Base-by-base conservation (phyloP, 176 grass and related monocot species). In the Eremochloa ophiuroides region DNA sequence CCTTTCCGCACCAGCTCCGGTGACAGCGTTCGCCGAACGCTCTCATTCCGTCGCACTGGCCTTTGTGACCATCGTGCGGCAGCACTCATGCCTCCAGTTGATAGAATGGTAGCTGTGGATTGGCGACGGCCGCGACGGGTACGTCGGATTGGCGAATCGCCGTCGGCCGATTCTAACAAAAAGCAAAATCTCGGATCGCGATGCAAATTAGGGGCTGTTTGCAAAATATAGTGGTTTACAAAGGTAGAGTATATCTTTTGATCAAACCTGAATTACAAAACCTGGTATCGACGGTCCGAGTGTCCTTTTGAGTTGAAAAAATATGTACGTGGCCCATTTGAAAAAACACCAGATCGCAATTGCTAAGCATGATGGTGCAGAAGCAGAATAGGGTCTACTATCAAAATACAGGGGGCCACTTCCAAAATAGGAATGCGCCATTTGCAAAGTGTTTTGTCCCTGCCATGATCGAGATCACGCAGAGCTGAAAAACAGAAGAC, bases 11-110 rank as follows among this genome's bases (percentile, higher is more conserved):
- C 8, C 63, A 23, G 39, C 34, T 65, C 20, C 72, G 26, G 50
- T 18, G 51, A 78, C 22, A 81, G 44, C 64, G 43, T 43, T 86
- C 73, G 79, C 60, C 51, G 31, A 22, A 66, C 87, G 56, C 67
- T 86, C n/a, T n/a, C n/a, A n/a, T n/a, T n/a, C n/a, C n/a, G n/a
- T n/a, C n/a, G 67, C 43, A 28, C 3, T 63, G 15, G 61, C n/a
- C n/a, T n/a, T n/a, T n/a, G n/a, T 33, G 28, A 64, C 6, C 63
- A 67, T 38, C 9, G 34, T 68, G 35, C 22, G 10, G 31, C 62
- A 20, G 65, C 35, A 23, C 35, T 68, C 34, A n/a, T 12, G 46
- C 29, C 30, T n/a, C 47, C 44, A 74, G 30, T 35, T 74, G 46
- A 74, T 2, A 31, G 47, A n/a, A n/a, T n/a, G n/a, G n/a, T n/a